Evolutionary conservation across 768 basidiomycete species (phyloP), one percentile per base, ranked within the genome.

Genomic region (Rhodosporidiobolus odoratus): DNA sequence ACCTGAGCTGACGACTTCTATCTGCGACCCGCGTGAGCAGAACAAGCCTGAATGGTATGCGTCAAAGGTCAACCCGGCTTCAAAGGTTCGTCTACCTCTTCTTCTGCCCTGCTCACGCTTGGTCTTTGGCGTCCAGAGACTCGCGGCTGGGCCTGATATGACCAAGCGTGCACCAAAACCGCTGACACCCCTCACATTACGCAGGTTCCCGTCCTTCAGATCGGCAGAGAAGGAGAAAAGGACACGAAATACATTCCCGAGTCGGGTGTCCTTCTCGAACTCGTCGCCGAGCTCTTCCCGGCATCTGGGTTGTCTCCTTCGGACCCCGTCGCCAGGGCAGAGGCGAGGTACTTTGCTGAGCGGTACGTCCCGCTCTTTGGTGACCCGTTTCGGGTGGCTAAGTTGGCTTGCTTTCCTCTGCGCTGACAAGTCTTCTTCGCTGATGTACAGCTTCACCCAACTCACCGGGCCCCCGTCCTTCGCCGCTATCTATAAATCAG

Each of bases 121-220:
- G 12, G 21, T 12, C 43, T 43, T n/a, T n/a, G n/a, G n/a, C n/a
- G n/a, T n/a, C n/a, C n/a, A n/a, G n/a, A n/a, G n/a, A n/a, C n/a
- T n/a, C n/a, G n/a, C n/a, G n/a, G n/a, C n/a, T n/a, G n/a, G 25
- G 25, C 12, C 13, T 45, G 43, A 23, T 12, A 45, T 45, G 43
- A 23, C 43, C 23, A 23, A 45, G 13, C 13, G 23, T 12, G 43
- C 13, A 12, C 43, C 23, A 12, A 45, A 12, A 45, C 43, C 21
- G 12, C 54, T 57, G 35, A 57, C 53, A 21, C 9, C 27, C 25
- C 52, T n/a, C 5, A 8, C 34, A 17, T 23, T 16, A 21, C 25
- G 2, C 57, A 67, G 59, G 69, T 71, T 21, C 69, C 69, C 41
- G 69, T 71, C 52, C 59, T 71, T 30, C 50, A 47, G 27, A 47